Evolutionary conservation across 805 yeast species (phyloP), one percentile per base, ranked within the genome.

Genomic region (Candida sanyiensis): DNA sequence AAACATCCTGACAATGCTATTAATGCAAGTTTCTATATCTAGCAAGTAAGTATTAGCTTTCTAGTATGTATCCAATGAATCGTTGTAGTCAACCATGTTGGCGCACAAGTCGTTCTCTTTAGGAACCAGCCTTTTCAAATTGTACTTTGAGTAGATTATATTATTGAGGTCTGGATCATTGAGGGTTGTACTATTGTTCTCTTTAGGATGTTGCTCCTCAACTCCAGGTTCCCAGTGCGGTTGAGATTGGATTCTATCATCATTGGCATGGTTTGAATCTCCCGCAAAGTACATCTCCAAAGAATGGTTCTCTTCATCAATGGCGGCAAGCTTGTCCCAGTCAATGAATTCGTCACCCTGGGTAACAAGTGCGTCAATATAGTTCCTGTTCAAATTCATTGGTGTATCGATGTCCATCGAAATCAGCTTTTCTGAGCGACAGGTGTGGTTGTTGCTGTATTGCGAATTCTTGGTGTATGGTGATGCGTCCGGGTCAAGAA

Each of bases 71-170:
- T 37, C 47, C 24, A 40, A 43, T 7, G 44, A 37, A 8, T 44
- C 40, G 19, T 16, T 33, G 31, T 25, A 35, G 28, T 38, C 40
- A 13, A 38, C 33, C 20, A 42, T 21, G n/a, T n/a, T n/a, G n/a
- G n/a, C n/a, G 21, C 32, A 28, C 7, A 40, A 28, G 11, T 32
- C 28, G 16, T 24, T 31, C 2, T 37, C 28, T 3, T 37, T 31
- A n/a, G 30, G 12, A 6, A 41, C 24, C 11, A 40, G 39, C 9
- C 43, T 40, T 18, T n/a, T n/a, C n/a, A 46, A 24, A 31, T 44
- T 46, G 32, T 26, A 46, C 16, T 42, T 46, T 24, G 49, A 46
- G 15, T 44, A 46, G 9, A 46, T 28, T 7, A 34, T 40, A 3
- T 22, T 28, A 9, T 45, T 33, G 24, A 46, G 38, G 6, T 36